These are phyloP conservation scores for Ulmus americana DNA, from an alignment of 331 rosid species.

Conservation along the genomic window DNA sequence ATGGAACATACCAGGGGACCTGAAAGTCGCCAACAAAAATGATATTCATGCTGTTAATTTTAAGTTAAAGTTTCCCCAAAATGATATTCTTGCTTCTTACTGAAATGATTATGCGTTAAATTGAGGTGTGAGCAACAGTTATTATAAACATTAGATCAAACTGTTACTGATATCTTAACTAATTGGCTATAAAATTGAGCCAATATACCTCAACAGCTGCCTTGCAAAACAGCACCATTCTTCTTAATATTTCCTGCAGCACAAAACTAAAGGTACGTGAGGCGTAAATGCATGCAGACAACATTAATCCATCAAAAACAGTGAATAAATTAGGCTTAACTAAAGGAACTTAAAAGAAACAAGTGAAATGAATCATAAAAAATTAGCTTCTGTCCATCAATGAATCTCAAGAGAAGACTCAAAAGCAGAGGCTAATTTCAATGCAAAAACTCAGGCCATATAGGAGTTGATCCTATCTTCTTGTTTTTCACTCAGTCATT, in stretches of 20 bases:
- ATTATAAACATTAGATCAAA: neutral
- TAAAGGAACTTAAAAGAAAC: too few species aligned
- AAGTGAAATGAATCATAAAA: too few species aligned
- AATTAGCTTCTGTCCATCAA: too few species aligned
- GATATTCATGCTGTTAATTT: neutral
- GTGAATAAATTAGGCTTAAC: neutral
- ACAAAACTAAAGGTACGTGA: constrained; percentile 30
- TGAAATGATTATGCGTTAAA: neutral
- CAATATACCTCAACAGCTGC: constrained; percentile 76
- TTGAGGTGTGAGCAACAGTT: neutral
- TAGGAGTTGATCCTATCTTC: too few species aligned
- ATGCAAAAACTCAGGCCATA: too few species aligned
- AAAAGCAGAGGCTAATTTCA: too few species aligned
- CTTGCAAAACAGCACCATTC: constrained; percentile 87
- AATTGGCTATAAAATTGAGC: constrained; percentile 7
- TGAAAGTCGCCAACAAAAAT: constrained; percentile 27
- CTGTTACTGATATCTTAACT: neutral
- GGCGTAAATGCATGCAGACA: constrained; percentile 20
- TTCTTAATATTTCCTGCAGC: constrained; percentile 78
- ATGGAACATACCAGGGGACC: constrained; percentile 96
- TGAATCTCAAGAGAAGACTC: too few species aligned
- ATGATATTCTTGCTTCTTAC: neutral
- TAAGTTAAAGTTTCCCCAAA: neutral
- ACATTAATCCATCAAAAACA: constrained; percentile 14
- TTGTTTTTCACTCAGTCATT: too few species aligned